Percentiles rank a stretch among this genome's conserved stretches.
These are phyloP conservation scores for Fusarium odoratissimum DNA, from an alignment of 2,329 filamentous ascomycete genomes.

Conservation along the genomic window DNA sequence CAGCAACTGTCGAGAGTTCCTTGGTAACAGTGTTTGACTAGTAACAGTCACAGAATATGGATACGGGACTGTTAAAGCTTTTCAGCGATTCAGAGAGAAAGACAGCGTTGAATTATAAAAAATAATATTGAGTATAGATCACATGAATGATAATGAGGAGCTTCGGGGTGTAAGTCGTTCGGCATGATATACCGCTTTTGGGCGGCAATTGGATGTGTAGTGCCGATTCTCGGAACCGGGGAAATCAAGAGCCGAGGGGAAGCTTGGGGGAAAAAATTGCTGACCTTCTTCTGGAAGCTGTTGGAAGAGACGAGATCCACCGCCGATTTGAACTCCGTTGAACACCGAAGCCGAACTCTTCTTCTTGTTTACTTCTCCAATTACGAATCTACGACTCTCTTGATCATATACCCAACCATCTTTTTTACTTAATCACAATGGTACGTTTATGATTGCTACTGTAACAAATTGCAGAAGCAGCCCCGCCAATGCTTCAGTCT, in stretches of 20 bases:
- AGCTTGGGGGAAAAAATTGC: constrained; percentile 52
- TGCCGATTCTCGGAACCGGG: constrained; percentile 47
- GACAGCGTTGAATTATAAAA: constrained; percentile 19
- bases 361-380: constrained; percentile 17
- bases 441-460: constrained; percentile 36
- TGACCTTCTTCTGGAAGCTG: constrained; percentile 54
- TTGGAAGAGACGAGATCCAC: constrained; percentile 53
- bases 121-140: not conserved
- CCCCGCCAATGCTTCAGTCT: constrained; percentile 5
- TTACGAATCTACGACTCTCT: constrained; percentile 38
- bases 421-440: constrained; percentile 45
- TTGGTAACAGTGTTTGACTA: constrained; percentile 21
- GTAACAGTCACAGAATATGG: constrained; percentile 3
- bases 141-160: not conserved
- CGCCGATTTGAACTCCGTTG: constrained; percentile 42
- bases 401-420: constrained; percentile 6
- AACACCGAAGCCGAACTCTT: constrained; percentile 37
- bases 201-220: constrained; percentile 18
- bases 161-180: constrained; percentile 1
- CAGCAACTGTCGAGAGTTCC: constrained; percentile 34
- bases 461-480: not conserved
- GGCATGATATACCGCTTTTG: constrained; percentile 12
- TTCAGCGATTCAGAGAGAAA: not conserved
- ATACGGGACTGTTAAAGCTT: not conserved
- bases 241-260: constrained; percentile 48